Conservation (phyloP, 352 stramenopile species). For the Globisporangium solare region DNA sequence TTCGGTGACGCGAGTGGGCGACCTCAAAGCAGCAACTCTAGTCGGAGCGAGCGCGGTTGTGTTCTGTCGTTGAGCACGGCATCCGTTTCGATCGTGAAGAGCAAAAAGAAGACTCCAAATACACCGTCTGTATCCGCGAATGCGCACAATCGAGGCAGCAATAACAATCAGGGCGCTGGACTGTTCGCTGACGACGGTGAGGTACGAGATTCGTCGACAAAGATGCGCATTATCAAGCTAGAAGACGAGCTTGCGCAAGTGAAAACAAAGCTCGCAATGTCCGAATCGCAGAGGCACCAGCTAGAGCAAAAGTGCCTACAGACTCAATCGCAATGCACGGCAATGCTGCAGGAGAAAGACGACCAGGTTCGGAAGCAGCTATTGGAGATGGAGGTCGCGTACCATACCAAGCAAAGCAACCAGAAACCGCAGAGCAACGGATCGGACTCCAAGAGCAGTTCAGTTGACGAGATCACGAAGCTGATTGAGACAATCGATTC, state of each 20-base stretch:
- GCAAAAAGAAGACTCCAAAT: slow-evolving; percentile 7
- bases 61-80: slow-evolving; percentile 8
- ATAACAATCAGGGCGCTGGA: slow-evolving; percentile 9
- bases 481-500: slow-evolving; percentile 75
- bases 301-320: slow-evolving; percentile 45
- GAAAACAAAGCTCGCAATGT: slow-evolving; percentile 18
- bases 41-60: background rate
- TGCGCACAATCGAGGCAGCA: background rate
- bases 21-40: slow-evolving; percentile 6
- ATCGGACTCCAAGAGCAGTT: background rate
- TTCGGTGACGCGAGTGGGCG: slow-evolving; percentile 3
- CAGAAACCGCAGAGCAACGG: slow-evolving; percentile 2
- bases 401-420: slow-evolving; percentile 28
- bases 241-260: slow-evolving; percentile 27
- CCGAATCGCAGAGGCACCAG: slow-evolving; percentile 28
- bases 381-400: slow-evolving; percentile 40
- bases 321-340: slow-evolving; percentile 28
- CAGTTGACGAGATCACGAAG: slow-evolving; percentile 35
- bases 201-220: background rate
- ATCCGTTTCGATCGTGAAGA: background rate
- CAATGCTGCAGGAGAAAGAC: slow-evolving; percentile 50
- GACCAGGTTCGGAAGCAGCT: slow-evolving; percentile 48
- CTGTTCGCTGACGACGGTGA: slow-evolving; percentile 2
- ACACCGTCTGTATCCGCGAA: background rate
- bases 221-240: slow-evolving; percentile 6